These are phyloP conservation scores for Apodospora peruviana DNA, from an alignment of 495 filamentous ascomycete genomes.

Conservation along the genomic window DNA sequence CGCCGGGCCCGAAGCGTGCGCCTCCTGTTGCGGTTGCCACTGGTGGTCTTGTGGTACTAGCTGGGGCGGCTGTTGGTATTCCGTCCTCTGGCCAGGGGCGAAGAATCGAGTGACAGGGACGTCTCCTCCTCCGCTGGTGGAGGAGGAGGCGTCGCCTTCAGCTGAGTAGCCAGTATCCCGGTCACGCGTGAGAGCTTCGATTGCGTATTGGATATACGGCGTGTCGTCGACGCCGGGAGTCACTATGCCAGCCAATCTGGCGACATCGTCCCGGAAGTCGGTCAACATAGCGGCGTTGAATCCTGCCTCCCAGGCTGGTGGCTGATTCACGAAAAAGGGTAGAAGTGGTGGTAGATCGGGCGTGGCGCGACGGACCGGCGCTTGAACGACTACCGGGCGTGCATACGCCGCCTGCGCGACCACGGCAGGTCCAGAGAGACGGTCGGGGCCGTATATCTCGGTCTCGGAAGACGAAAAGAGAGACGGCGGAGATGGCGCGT, in stretches of 20 bases:
- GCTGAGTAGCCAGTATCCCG: constrained; percentile 26
- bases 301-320: constrained; percentile 22
- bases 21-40: constrained; percentile 1
- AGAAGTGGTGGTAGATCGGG: no score
- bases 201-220: constrained; percentile 42
- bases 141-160: constrained; percentile 21
- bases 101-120: neutral
- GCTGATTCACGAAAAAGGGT: constrained; percentile 14
- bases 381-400: constrained; percentile 25
- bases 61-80: constrained; percentile 3
- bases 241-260: constrained; percentile 37
- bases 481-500: constrained; percentile 27
- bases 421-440: constrained; percentile 24
- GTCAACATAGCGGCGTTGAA: constrained; percentile 24
- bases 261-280: constrained; percentile 39
- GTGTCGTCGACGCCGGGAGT: constrained; percentile 45
- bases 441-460: constrained; percentile 30
- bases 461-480: constrained; percentile 19
- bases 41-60: neutral
- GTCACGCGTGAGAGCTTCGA: constrained; percentile 38
- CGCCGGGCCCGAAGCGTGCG: neutral
- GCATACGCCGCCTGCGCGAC: constrained; percentile 22
- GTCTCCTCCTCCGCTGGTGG: constrained; percentile 22
- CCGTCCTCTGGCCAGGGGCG: constrained; percentile 1
- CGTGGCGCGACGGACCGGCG: constrained; percentile 17